Evolutionary conservation across 2,329 filamentous ascomycete genomes (phyloP), one percentile per base, ranked within the genome.

Genomic region (Tolypocladium tropicale): DNA sequence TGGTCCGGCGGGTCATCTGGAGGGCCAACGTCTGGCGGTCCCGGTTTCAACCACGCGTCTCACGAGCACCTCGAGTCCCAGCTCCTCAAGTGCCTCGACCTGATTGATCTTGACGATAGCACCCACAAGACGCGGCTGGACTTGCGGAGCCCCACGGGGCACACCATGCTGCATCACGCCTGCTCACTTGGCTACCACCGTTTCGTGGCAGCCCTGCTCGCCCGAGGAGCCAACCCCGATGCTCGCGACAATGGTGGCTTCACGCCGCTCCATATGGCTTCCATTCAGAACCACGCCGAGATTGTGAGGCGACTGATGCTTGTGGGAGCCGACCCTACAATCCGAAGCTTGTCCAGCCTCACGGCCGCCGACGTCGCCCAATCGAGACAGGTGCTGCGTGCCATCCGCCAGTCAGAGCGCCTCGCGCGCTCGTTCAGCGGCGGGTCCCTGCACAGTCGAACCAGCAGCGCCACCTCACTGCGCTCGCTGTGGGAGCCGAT

Each of bases 91-190:
- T 84, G 88, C 57, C 75, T 94, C n/a, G 88, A 93, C 62, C 77
- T 90, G 49, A 86, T 92, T 64, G 89, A 93, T 67, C 76, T 90
- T 30, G 86, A 90, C 66, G 86, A 91, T 62, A 90, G 82, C 65
- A 79, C 84, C 4, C 79, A 86, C 59, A 78, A 80, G 62, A 81
- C 87, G 16, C 81, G 80, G 30, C 82, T 89, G 59, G 88, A 94
- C 65, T 74, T 86, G 53, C 80, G 79, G 62, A 72, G 74, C 60
- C 72, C 80, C 1, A 88, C 83, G 14, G 89, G 89, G 0, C 88
- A 93, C 65, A 90, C 88, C 1, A 86, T 95, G 79, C 79, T 95
- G 59, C 89, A 94, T 64, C 76, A 92, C 59, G 89, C 88, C 2
- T 89, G 85, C 62, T 87, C 87, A 10, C 74, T 92, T 14, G 89